phyloP scores from a whole-genome alignment of 352 stramenopile species.

The Nothophytophthora sp. region DNA sequence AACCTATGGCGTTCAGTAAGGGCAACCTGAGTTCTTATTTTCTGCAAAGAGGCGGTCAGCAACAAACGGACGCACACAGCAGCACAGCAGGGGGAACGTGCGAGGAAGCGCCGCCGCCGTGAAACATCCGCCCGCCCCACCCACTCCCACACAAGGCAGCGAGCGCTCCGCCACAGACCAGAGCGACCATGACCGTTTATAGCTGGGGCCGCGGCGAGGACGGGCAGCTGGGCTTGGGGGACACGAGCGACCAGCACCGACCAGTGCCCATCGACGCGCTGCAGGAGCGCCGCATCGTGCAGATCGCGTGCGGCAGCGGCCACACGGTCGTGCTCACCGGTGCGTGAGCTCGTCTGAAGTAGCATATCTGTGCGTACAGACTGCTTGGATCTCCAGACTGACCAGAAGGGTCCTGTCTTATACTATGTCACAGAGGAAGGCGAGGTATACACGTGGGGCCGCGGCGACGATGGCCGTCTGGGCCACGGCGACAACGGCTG shows the following conservation, averaged over 20 bases:
- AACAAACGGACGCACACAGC: slow-evolving; percentile 9
- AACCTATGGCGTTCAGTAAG: slow-evolving; percentile 6
- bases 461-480: slow-evolving; percentile 87
- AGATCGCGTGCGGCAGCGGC: slow-evolving; percentile 88
- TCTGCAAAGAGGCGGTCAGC: slow-evolving; percentile 2
- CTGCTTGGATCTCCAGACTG: background rate
- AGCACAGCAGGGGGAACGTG: background rate
- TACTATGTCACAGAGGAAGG: slow-evolving; percentile 49
- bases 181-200: slow-evolving; percentile 72
- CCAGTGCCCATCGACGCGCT: slow-evolving; percentile 85
- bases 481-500: slow-evolving; percentile 95
- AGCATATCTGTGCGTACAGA: background rate
- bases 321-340: slow-evolving; percentile 89
- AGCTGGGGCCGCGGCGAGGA: slow-evolving; percentile 90
- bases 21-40: too few relatives aligned
- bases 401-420: background rate
- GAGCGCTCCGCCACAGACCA: too few relatives aligned
- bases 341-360: slow-evolving; percentile 4
- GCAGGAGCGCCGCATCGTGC: slow-evolving; percentile 78
- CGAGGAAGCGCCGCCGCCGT: slow-evolving; percentile 7
- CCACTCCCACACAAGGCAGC: too few relatives aligned
- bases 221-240: slow-evolving; percentile 81
- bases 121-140: too few relatives aligned
- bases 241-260: slow-evolving; percentile 88
- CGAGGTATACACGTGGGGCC: slow-evolving; percentile 90